Evolutionary conservation across 306 rosid genomes (phyloP), one percentile per base, ranked within the genome.

Genomic region (Ochetophila trinervis): DNA sequence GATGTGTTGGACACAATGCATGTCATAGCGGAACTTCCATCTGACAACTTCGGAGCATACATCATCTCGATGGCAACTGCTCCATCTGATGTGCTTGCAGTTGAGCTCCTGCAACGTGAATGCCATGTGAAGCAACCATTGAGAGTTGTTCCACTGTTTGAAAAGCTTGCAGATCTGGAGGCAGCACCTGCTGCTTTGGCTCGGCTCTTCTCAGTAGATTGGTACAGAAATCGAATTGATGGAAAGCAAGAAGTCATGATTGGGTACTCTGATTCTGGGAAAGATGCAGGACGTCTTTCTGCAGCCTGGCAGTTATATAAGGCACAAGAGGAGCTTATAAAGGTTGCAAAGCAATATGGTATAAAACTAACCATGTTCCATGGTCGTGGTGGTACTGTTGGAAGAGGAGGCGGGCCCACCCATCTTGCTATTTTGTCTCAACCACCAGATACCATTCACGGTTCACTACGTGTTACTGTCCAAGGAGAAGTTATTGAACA

Each of bases 161-260:
- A 93, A 82, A 93, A 87, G 76, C 98, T 93, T 54, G 96, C 75
- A 16, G 98, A 93, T 85, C 76, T 93, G 71, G 97, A 89, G 83
- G 88, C 85, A 62, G 97, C 98, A 47, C 98, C 98, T 13, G 97
- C 96, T 65, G 97, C 98, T 17, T 73, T 93, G 79, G 78, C 88
- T n/a, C 83, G 97, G 47, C 84, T 93, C 27, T 93, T 93, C 80
- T 89, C 98, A 0, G 32, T 93, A 11, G 96, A 89, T 19, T 93
- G 97, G 97, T 93, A 93, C 48, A 89, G 53, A 75, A 75, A 89
- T 42, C 82, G 91, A 60, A 89, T 89, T 49, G 44, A 76, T 15
- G 98, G 98, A 73, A 93, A 89, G 82, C 98, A 93, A 84, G 98
- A 93, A 74, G 98, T 93, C 74, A 93, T 93, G 98, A 93, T 89